These are phyloP conservation scores for Dothistroma pini DNA, from an alignment of 2,329 filamentous ascomycete genomes.

Conservation along the genomic window DNA sequence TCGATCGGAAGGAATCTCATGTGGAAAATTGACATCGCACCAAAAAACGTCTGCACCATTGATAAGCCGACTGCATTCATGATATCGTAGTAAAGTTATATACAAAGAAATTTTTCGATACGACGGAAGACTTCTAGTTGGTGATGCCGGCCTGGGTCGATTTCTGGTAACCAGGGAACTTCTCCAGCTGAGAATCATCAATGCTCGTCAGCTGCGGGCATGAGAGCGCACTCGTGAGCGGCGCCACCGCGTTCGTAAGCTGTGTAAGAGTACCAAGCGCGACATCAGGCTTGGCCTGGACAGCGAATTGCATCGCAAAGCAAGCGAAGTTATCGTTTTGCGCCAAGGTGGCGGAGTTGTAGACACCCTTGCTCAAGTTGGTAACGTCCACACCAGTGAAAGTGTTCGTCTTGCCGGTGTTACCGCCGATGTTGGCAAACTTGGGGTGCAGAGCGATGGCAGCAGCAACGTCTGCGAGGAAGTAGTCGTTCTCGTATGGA, in stretches of 20 bases:
- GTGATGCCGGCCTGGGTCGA: conserved; percentile 15
- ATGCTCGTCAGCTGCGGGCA: conserved; percentile 10
- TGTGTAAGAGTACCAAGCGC: conserved; percentile 7
- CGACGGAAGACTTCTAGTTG: neutral
- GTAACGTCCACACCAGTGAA: conserved; percentile 36
- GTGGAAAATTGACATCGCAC: too few relatives aligned
- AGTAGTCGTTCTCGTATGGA: conserved; percentile 31
- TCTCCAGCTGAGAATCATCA: conserved; percentile 8
- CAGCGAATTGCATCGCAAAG: conserved; percentile 30
- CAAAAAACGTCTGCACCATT: neutral
- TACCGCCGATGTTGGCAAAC: conserved; percentile 35
- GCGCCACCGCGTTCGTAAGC: conserved; percentile 9
- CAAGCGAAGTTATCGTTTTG: conserved; percentile 49
- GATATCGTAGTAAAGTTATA: neutral
- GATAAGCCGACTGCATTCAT: neutral
- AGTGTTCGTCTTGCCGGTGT: conserved; percentile 34
- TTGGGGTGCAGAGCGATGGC: conserved; percentile 27
- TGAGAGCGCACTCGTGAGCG: conserved; percentile 1
- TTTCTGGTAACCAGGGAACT: conserved; percentile 14
- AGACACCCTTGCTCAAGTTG: conserved; percentile 40
- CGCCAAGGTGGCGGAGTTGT: conserved; percentile 33
- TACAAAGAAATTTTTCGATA: neutral
- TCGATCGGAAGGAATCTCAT: too few relatives aligned
- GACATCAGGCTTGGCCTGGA: conserved; percentile 15
- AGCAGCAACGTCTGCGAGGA: conserved; percentile 19